Base-by-base conservation (phyloP, 2,329 filamentous ascomycete genomes). In the Pseudogymnoascus sp. region DNA sequence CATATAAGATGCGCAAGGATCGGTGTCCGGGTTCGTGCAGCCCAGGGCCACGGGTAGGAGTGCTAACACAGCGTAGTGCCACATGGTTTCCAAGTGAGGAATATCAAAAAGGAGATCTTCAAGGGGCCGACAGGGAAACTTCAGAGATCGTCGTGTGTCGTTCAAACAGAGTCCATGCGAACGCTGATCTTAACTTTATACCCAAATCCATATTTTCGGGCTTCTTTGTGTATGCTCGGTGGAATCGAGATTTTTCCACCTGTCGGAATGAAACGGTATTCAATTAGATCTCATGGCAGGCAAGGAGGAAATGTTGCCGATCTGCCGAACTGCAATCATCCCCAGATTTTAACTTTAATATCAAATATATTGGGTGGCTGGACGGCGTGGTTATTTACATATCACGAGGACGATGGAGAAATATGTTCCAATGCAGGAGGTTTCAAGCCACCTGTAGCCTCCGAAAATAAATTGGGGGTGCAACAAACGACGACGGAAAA, bases 141-240 rank as follows among this genome's bases (percentile, higher is more conserved):
- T 30, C 28, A 4, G 20, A 16, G 43, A 50, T 50, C 25, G 43
- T 30, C 43, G n/a, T 16, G 22, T 50, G 22, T 30, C 22, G 11
- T 50, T 28, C 8, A 50, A 50, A 50, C 43, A 50, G 18, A 28
- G 43, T 50, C n/a, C 43, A 28, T 30, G 43, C 43, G 43, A 50
- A 50, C 43, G 43, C 43, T 50, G 43, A 50, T 50, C 43, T 50
- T 50, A 25, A 12, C 43, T 50, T 50, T 50, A 50, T 50, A 50
- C 43, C 7, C 14, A 50, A 30, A 50, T 30, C 14, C 43, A 28
- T 50, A 7, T 30, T 25, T 50, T 50, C 43, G 12, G 28, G 43
- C 43, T 30, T 50, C 25, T 30, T 25, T 50, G 43, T 50, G 11
- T 16, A 9, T 16, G 3, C 14, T 16, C 22, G 43, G 14, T 16